Conservation (phyloP, 2,329 filamentous ascomycete genomes). For the Calonectria honghensis region DNA sequence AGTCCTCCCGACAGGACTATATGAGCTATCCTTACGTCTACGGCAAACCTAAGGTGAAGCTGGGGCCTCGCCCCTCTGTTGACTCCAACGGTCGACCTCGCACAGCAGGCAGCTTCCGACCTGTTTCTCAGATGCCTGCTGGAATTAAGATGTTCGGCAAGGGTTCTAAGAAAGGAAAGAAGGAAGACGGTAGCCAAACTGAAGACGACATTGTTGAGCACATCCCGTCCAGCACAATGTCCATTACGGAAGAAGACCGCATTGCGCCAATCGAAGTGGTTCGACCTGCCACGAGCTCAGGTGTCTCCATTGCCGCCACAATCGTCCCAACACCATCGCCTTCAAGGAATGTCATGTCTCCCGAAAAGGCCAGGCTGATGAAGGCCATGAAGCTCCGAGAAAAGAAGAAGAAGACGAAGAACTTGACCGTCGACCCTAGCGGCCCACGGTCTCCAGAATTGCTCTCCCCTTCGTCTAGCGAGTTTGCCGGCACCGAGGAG, state of each 20-base stretch:
- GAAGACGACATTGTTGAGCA: slow-evolving; percentile 62
- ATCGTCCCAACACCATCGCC: slow-evolving; percentile 65
- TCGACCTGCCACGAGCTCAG: slow-evolving; percentile 67
- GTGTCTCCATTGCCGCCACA: slow-evolving; percentile 64
- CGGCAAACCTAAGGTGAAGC: slow-evolving; percentile 88
- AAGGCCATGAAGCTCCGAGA: slow-evolving; percentile 94
- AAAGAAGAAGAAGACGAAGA: slow-evolving; percentile 76
- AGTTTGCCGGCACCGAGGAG: slow-evolving; percentile 50
- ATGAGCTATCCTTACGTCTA: slow-evolving; percentile 71
- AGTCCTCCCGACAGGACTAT: slow-evolving; percentile 71
- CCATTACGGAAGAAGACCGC: slow-evolving; percentile 58
- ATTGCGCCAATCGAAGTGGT: slow-evolving; percentile 49
- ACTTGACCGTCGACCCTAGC: slow-evolving; percentile 54
- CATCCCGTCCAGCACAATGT: slow-evolving; percentile 60
- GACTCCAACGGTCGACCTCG: slow-evolving; percentile 78
- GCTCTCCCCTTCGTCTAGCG: slow-evolving; percentile 45
- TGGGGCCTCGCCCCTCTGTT: slow-evolving; percentile 88
- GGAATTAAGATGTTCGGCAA: slow-evolving; percentile 84
- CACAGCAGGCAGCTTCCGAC: slow-evolving; percentile 78
- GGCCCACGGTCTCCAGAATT: slow-evolving; percentile 46
- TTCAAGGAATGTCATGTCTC: slow-evolving; percentile 77
- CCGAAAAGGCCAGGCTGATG: slow-evolving; percentile 94
- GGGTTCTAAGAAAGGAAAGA: slow-evolving; percentile 69
- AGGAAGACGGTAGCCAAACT: slow-evolving; percentile 56
- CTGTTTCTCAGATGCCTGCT: slow-evolving; percentile 86